Base-by-base conservation (phyloP, 2,329 filamentous ascomycete species). In the Sarocladium oryzae region DNA sequence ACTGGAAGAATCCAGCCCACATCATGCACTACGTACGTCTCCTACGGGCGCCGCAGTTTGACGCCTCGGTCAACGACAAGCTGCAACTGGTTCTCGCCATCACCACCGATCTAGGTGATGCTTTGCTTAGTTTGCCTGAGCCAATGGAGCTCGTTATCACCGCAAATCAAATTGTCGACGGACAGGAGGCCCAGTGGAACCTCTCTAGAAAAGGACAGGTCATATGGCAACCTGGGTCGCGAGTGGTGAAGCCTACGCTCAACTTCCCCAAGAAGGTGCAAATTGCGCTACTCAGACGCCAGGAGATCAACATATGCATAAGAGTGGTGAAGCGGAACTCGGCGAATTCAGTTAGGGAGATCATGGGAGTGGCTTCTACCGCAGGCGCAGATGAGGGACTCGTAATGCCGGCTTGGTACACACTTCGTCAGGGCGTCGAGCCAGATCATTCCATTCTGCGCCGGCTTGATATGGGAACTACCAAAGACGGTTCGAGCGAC, bases 1-100 rank as follows among this genome's bases (percentile, higher is more conserved):
- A n/a, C n/a, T n/a, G n/a, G n/a, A 21, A 9, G n/a, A 6, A 9
- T 16, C 33, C 9, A 11, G 7, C 36, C 10, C 4, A n/a, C 23
- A n/a, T 9, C 16, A 82, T 82, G 78, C 77, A 82, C 56, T 82
- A 82, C 66, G 72, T 81, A 52, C 73, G 78, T 35, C 70, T 81
- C 4, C 64, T 81, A 28, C 69, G 78, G 13, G 68, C 73, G 2
- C 74, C 73, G 2, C 68, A 67, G 24, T 37, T 37, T 26, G 30
- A 49, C 21, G 46, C 33, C 21, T 37, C 33, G 2, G 32, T 49
- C 16, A 16, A 49, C 46, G 46, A 49, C 30, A 37, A 36, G 56
- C 56, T 53, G 7, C 68, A 70, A 46, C 58, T 82, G 3, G 66
- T 78, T 1, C 64, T 82, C 54, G 74, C 77, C 53, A 73, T 82